phyloP scores from a whole-genome alignment of 73 alveolate genomes.

The Tetrahymena thermophila region DNA sequence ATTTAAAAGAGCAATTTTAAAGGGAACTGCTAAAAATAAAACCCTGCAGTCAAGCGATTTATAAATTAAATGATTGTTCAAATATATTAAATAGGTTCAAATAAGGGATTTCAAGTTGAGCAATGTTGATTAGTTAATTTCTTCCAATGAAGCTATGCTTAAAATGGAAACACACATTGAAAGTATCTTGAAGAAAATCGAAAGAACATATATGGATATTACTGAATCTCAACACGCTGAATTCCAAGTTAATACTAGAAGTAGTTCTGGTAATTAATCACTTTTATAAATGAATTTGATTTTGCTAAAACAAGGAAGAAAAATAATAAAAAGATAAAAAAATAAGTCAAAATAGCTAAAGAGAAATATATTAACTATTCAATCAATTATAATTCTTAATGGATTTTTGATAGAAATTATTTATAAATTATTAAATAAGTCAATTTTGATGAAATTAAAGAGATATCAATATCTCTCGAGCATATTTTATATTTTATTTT shows the following conservation, averaged over 20 bases:
- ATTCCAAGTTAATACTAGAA: slow-evolving; percentile 15
- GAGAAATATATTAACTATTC: not conserved
- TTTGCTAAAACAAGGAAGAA: not conserved
- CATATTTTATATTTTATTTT: not conserved
- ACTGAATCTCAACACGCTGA: slow-evolving; percentile 30
- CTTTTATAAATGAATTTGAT: not conserved
- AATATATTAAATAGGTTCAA: not conserved
- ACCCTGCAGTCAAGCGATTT: not conserved
- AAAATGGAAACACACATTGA: slow-evolving; percentile 31
- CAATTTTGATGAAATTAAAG: not conserved
- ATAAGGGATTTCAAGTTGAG: slow-evolving; percentile 28
- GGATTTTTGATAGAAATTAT: not conserved
- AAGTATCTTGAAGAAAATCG: slow-evolving; percentile 29
- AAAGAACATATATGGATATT: slow-evolving; percentile 41
- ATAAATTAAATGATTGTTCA: no score
- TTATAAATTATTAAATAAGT: not conserved
- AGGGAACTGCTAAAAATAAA: not conserved
- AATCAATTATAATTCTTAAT: not conserved
- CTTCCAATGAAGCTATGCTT: slow-evolving; percentile 29
- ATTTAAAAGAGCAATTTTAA: no score
- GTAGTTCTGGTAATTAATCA: slow-evolving; percentile 5
- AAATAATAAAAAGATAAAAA: not conserved
- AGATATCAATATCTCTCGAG: not conserved
- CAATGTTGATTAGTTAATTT: slow-evolving; percentile 34
- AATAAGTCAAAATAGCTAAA: not conserved